These are phyloP conservation scores for Hypoxylon trugodes DNA, from an alignment of 495 filamentous ascomycete species.

Conservation along the genomic window DNA sequence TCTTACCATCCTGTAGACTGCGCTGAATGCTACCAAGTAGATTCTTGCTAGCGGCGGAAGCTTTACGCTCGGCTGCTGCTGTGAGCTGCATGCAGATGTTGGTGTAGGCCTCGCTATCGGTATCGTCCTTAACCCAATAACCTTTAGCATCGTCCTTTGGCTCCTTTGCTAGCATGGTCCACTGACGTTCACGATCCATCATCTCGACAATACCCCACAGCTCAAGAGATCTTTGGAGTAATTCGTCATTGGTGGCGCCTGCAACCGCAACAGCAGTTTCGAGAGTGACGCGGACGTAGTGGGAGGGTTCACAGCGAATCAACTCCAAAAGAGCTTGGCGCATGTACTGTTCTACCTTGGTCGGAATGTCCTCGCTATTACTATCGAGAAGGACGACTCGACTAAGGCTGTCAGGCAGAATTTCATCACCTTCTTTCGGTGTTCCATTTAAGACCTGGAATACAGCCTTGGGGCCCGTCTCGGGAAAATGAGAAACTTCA, in stretches of 20 bases:
- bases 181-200: constrained; percentile 71
- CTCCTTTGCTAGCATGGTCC: constrained; percentile 63
- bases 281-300: constrained; percentile 73
- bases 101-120: constrained; percentile 55
- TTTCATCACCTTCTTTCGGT: constrained; percentile 50
- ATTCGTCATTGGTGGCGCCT: constrained; percentile 64
- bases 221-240: constrained; percentile 73
- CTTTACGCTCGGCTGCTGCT: constrained; percentile 77
- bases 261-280: constrained; percentile 64
- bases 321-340: constrained; percentile 68
- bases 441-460: constrained; percentile 64
- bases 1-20: constrained; percentile 75
- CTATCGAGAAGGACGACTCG: constrained; percentile 65
- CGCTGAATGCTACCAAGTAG: constrained; percentile 81
- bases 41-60: constrained; percentile 67
- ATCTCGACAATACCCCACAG: constrained; percentile 81
- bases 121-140: constrained; percentile 50
- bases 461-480: constrained; percentile 60
- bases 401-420: not conserved
- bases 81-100: constrained; percentile 74
- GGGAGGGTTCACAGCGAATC: constrained; percentile 70
- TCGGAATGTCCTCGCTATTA: constrained; percentile 72
- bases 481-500: constrained; percentile 74
- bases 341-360: constrained; percentile 75
- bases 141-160: constrained; percentile 40